These are phyloP conservation scores for Athelia psychrophila DNA, from an alignment of 1,284 basidiomycete species.

Conservation along the genomic window DNA sequence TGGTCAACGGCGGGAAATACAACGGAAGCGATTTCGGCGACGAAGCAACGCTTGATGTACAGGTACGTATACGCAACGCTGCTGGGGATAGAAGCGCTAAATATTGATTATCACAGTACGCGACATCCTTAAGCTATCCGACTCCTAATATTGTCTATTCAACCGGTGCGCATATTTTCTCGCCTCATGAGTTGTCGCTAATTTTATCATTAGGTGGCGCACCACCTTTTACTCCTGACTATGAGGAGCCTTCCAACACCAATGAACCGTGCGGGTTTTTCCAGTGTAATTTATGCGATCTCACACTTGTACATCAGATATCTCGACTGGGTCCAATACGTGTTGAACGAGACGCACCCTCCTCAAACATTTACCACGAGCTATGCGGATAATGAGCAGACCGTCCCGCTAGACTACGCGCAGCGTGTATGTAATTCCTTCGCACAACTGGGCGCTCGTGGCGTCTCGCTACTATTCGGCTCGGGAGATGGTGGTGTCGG, in stretches of 20 bases:
- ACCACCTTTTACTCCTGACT: constrained; percentile 62
- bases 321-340: constrained; percentile 53
- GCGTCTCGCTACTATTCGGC: constrained; percentile 61
- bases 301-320: constrained; percentile 18
- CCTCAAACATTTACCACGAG: constrained; percentile 57
- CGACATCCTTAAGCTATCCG: constrained; percentile 16
- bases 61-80: constrained; percentile 45
- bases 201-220: constrained; percentile 43
- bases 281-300: no score
- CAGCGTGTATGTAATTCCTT: constrained; percentile 54
- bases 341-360: constrained; percentile 44
- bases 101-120: constrained; percentile 54
- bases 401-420: constrained; percentile 54
- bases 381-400: constrained; percentile 57
- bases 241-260: constrained; percentile 53
- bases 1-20: constrained; percentile 51
- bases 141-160: constrained; percentile 5
- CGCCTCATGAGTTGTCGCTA: constrained; percentile 11
- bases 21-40: constrained; percentile 54
- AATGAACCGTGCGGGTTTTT: constrained; percentile 34
- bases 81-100: constrained; percentile 57
- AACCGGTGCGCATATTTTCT: no score
- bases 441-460: constrained; percentile 58
- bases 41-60: constrained; percentile 65
- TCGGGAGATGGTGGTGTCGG: constrained; percentile 61